These are phyloP conservation scores for Fonsecaea pedrosoi DNA, from an alignment of 2,329 filamentous ascomycete genomes.

Conservation along the genomic window DNA sequence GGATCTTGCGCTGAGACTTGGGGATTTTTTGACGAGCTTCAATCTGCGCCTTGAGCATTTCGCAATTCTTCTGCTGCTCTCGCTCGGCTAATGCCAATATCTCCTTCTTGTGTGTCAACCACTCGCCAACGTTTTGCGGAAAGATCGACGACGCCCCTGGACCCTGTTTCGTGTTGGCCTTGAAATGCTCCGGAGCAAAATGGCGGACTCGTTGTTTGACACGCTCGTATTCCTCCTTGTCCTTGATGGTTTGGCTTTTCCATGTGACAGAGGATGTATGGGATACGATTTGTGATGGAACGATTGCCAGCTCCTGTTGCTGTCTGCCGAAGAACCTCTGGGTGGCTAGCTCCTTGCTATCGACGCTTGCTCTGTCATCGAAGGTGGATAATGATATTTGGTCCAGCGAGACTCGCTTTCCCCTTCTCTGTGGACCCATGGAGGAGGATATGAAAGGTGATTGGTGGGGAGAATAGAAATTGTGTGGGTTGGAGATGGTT, in stretches of 20 bases:
- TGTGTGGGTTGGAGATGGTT: neutral
- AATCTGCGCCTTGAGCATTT: slow-evolving; percentile 29
- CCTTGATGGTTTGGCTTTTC: slow-evolving; percentile 32
- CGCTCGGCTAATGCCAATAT: slow-evolving; percentile 24
- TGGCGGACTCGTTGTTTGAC: slow-evolving; percentile 31
- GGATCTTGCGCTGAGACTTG: slow-evolving; percentile 30
- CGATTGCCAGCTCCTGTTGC: neutral
- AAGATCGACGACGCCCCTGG: slow-evolving; percentile 26
- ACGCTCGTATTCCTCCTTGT: slow-evolving; percentile 34
- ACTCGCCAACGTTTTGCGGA: slow-evolving; percentile 30
- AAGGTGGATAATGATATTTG: slow-evolving; percentile 4
- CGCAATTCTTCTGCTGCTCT: slow-evolving; percentile 24
- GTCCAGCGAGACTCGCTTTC: slow-evolving; percentile 15
- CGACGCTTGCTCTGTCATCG: slow-evolving; percentile 20
- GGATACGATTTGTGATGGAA: slow-evolving; percentile 10
- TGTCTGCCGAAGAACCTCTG: slow-evolving; percentile 21
- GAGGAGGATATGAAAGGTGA: neutral
- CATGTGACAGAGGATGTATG: slow-evolving; percentile 33
- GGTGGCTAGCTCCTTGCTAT: slow-evolving; percentile 19
- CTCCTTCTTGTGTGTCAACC: slow-evolving; percentile 30
- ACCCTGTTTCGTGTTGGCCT: slow-evolving; percentile 24
- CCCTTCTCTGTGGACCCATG: slow-evolving; percentile 6
- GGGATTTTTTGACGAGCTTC: slow-evolving; percentile 26
- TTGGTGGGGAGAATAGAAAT: neutral
- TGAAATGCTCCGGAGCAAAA: slow-evolving; percentile 33